Percentiles rank a stretch among this genome's conserved stretches.
phyloP scores from a whole-genome alignment of 305 asterid genomes.

The Fraxinus greggii region DNA sequence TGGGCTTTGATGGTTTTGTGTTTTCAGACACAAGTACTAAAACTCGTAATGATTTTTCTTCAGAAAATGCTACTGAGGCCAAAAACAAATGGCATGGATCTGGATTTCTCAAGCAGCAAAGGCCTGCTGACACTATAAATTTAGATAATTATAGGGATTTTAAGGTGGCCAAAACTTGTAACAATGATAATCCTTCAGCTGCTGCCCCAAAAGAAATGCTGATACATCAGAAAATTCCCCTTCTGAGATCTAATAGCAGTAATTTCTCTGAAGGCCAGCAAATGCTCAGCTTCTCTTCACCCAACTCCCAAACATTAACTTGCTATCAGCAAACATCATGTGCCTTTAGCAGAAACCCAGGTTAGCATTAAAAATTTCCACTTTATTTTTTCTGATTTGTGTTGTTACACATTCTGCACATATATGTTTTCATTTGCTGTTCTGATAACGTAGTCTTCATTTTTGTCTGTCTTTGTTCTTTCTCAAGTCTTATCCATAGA shows the following conservation, averaged over 20 bases:
- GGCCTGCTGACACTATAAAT: slow-evolving; percentile 20
- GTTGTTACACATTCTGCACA: not conserved
- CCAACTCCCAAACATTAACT: slow-evolving; percentile 46
- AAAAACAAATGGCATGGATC: slow-evolving; percentile 32
- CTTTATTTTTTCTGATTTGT: slow-evolving; percentile 19
- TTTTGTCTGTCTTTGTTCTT: not conserved
- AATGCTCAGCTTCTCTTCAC: slow-evolving; percentile 81
- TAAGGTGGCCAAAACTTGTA: slow-evolving; percentile 32
- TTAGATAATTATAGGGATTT: slow-evolving; percentile 35
- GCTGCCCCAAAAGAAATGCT: slow-evolving; percentile 30
- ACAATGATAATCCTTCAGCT: not conserved
- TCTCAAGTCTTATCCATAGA: slow-evolving; percentile 19
- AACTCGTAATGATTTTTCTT: slow-evolving; percentile 23
- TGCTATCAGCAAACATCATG: slow-evolving; percentile 35
- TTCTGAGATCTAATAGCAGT: slow-evolving; percentile 40
- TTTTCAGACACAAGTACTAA: slow-evolving; percentile 27
- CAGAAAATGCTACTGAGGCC: slow-evolving; percentile 22
- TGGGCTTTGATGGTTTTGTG: slow-evolving; percentile 45
- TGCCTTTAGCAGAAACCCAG: slow-evolving; percentile 45
- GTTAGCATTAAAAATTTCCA: slow-evolving; percentile 25
- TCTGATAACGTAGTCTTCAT: not conserved
- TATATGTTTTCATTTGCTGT: not conserved
- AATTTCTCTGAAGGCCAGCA: slow-evolving; percentile 33
- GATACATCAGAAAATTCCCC: slow-evolving; percentile 28
- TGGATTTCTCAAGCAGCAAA: slow-evolving; percentile 36